phyloP scores from a whole-genome alignment of 2,329 filamentous ascomycete species.

The Calonectria pseudoreteaudii region DNA sequence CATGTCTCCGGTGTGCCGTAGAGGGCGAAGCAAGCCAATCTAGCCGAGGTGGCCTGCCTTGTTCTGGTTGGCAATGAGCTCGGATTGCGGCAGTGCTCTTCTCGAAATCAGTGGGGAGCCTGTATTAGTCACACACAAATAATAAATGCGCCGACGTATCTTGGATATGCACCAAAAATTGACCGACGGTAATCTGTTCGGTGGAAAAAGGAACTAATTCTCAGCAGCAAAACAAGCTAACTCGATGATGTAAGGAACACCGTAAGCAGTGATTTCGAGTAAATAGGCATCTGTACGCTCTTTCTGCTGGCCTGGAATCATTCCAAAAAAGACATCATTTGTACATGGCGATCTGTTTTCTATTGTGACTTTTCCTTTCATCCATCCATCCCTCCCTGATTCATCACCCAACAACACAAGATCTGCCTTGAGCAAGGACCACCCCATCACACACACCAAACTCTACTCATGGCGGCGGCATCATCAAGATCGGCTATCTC shows the following conservation, averaged over 20 bases:
- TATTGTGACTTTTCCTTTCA: neutral
- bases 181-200: neutral
- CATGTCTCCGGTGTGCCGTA: neutral
- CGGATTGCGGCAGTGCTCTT: neutral
- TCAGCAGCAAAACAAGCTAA: neutral
- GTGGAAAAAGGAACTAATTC: neutral
- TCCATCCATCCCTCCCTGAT: neutral
- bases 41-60: neutral
- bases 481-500: constrained; percentile 19
- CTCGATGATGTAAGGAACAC: neutral
- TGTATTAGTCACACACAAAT: neutral
- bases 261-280: neutral
- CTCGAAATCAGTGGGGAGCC: neutral
- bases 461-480: constrained; percentile 1
- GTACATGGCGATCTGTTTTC: neutral
- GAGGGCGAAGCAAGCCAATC: neutral
- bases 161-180: neutral
- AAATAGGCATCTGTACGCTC: constrained; percentile 7
- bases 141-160: constrained; percentile 1
- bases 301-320: neutral
- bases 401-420: neutral
- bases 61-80: neutral
- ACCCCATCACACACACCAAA: neutral
- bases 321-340: neutral
- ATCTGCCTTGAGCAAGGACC: neutral